These are phyloP conservation scores for Trichocomaceae sp. DNA, from an alignment of 2,329 filamentous ascomycete genomes.

Conservation along the genomic window DNA sequence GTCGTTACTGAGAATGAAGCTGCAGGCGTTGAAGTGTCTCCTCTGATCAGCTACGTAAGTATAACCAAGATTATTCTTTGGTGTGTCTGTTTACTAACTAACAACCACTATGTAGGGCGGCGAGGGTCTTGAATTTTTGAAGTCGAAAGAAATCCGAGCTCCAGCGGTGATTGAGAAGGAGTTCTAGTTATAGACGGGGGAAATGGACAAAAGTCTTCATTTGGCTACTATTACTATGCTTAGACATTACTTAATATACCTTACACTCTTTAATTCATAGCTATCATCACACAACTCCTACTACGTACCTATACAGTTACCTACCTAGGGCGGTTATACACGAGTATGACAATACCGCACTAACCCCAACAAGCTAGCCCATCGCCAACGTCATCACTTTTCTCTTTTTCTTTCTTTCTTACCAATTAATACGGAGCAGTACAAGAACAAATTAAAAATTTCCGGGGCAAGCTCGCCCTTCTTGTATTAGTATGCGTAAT, in stretches of 20 bases:
- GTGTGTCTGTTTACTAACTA: constrained; percentile 9
- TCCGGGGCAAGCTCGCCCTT: not conserved
- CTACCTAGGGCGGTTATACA: too few species aligned
- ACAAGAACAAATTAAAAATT: too few species aligned
- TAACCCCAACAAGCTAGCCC: not conserved
- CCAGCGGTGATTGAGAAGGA: constrained; percentile 60
- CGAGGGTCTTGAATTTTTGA: constrained; percentile 58
- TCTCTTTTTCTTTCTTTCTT: too few species aligned
- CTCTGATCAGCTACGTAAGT: constrained; percentile 92
- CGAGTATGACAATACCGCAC: too few species aligned
- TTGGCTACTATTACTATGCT: not conserved
- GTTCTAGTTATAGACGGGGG: constrained; percentile 18
- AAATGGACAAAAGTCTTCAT: not conserved
- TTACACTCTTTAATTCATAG: not conserved
- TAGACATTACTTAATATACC: not conserved
- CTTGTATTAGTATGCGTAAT: not conserved
- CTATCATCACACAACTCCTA: too few species aligned
- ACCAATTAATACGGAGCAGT: too few species aligned
- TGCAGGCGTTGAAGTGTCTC: constrained; percentile 80
- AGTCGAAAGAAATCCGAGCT: constrained; percentile 54
- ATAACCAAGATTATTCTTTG: not conserved
- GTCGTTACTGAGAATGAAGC: constrained; percentile 58
- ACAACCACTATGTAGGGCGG: constrained; percentile 44
- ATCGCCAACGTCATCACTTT: not conserved
- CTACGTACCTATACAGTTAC: too few species aligned